Evolutionary conservation across 2,329 filamentous ascomycete species (phyloP), one percentile per base, ranked within the genome.

Genomic region (Aspergillus niger): DNA sequence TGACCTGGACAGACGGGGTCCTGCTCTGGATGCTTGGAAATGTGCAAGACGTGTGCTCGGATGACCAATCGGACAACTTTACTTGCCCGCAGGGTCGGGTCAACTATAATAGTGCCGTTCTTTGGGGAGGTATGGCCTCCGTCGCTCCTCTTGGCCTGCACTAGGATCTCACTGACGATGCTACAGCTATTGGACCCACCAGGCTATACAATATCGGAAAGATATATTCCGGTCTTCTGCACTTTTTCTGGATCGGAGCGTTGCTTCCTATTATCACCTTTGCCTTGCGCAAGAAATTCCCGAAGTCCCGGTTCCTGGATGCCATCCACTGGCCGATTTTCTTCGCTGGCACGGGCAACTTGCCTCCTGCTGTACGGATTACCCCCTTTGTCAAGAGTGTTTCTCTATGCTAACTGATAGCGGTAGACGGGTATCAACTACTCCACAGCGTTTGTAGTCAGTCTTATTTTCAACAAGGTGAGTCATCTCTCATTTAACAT

Each of bases 201-300:
- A 74, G 81, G 10, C 72, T 82, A 3, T 82, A 81, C 67, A 77
- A 74, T 11, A 70, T 74, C 30, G 80, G 80, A 8, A 72, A 73
- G 58, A 80, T 82, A 41, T 82, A 83, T 66, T 77, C 74, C 3
- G 69, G 73, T 1, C 70, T 82, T 13, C 67, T 82, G 11, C 78
- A 81, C 60, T 79, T 82, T 65, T 82, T 83, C 71, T 82, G 79
- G 77, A 78, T 83, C 20, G 81, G 76, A 30, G 72, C 74, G 30
- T 66, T 80, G 10, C 65, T 79, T 13, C 79, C 80, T 1, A 69
- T 80, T 0, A 65, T 81, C 22, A 81, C 79, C 50, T 90, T 75
- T 63, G 62, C 76, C 20, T 75, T 87, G 39, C 85, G 85, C 5
- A 82, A 85, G 52, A 79, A 79, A 55, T 89, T 81, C 69, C 86